Evolutionary conservation across 805 yeast genomes (phyloP), one percentile per base, ranked within the genome.

Genomic region (Pichia phayaonensis): DNA sequence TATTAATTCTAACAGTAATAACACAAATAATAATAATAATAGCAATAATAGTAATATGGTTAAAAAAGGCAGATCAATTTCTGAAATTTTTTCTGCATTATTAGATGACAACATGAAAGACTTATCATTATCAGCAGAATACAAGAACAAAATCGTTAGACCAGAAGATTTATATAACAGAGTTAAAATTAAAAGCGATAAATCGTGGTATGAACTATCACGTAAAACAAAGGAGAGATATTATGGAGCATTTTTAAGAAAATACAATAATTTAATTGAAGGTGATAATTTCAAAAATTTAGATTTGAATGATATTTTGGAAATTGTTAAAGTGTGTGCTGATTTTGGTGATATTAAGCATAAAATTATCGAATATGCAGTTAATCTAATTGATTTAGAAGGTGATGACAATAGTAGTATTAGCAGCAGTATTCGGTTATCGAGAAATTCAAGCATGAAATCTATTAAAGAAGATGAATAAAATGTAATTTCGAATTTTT

Each of bases 171-270:
- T 64, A 10, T 64, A 65, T 39, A 56, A 57, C 26, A 48, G 60
- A n/a, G 58, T 62, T 48, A 56, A 56, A 11, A 53, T 55, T 42
- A 45, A 53, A 0, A 53, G 54, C 6, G 61, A 56, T 23, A 56
- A 56, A 40, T 51, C 54, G 12, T 66, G 69, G 69, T 54, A 56
- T 3, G n/a, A 40, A 11, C 26, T 64, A 44, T 53, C 60, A 2
- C 8, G 29, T 4, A 41, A 50, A 27, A 65, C 64, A 24, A 59
- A 54, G 38, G 58, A 54, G 29, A 56, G 57, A 22, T 65, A 62
- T 44, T 66, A 61, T 45, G 56, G 52, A 8, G 68, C 69, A 7
- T 66, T 66, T 53, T 59, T 59, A 49, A 57, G 64, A 22, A 57
- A 58, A 21, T 66, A 66, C 47, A 53, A 57, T 16, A 51, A 56